phyloP scores from a whole-genome alignment of 2,329 filamentous ascomycete genomes.

The Microsporum audouinii region DNA sequence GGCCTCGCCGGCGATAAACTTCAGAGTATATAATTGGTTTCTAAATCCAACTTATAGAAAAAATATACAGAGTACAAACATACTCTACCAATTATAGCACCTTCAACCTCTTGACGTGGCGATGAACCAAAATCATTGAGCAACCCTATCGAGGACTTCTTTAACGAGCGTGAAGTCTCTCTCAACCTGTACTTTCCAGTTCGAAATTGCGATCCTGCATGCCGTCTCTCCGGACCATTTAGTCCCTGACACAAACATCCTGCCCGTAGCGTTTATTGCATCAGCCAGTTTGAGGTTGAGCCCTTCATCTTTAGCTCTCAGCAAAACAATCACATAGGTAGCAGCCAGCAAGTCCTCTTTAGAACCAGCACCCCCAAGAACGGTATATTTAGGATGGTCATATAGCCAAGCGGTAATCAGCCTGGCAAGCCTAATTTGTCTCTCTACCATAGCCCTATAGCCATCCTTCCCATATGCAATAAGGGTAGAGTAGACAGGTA shows the following conservation, averaged over 20 bases:
- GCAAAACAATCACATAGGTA: conserved; percentile 62
- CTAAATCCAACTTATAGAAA: neutral
- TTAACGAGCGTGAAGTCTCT: conserved; percentile 56
- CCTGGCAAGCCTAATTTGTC: conserved; percentile 62
- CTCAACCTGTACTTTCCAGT: conserved; percentile 63
- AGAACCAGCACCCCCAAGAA: conserved; percentile 43
- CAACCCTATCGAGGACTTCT: conserved; percentile 41
- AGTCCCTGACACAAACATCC: conserved; percentile 75
- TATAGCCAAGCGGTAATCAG: conserved; percentile 53
- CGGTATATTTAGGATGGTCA: conserved; percentile 51
- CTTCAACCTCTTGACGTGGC: neutral
- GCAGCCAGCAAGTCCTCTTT: conserved; percentile 38
- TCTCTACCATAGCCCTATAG: conserved; percentile 55
- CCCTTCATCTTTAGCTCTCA: conserved; percentile 54
- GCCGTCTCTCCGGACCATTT: conserved; percentile 63
- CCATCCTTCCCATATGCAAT: conserved; percentile 61
- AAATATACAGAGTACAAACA: neutral
- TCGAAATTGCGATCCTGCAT: conserved; percentile 73
- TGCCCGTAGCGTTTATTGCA: conserved; percentile 59
- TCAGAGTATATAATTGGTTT: neutral
- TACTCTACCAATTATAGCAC: too few species aligned
- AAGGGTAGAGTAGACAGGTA: conserved; percentile 78
- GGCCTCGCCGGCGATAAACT: conserved; percentile 29
- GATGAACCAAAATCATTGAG: conserved; percentile 10
- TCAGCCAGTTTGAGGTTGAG: conserved; percentile 57